These are phyloP conservation scores for Dactylellina haptotyla DNA, from an alignment of 2,329 filamentous ascomycete species.

Conservation along the genomic window DNA sequence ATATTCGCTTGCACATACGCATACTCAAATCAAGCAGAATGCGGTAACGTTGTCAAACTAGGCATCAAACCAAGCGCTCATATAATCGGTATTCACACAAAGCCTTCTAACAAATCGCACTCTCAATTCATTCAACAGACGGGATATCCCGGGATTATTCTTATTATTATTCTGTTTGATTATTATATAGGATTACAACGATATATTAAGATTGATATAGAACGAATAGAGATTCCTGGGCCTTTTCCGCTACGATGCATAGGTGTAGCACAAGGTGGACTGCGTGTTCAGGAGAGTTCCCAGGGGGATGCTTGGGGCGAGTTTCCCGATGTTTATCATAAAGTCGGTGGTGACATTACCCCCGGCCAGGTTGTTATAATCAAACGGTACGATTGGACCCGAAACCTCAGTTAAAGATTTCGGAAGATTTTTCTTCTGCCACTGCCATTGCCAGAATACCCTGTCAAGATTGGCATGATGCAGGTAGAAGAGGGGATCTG, in stretches of 20 bases:
- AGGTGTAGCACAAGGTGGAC: constrained; percentile 22
- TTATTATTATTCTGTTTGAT: too few relatives aligned
- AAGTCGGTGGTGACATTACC: constrained; percentile 52
- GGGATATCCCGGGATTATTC: too few relatives aligned
- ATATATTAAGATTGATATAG: too few relatives aligned
- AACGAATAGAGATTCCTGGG: not conserved
- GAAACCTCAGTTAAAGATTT: constrained; percentile 56
- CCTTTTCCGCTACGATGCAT: constrained; percentile 1
- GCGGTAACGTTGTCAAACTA: too few relatives aligned
- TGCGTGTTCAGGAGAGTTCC: constrained; percentile 22
- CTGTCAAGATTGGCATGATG: constrained; percentile 55
- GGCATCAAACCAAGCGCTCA: too few relatives aligned
- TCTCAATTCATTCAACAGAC: too few relatives aligned
- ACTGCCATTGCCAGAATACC: constrained; percentile 57
- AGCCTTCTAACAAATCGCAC: too few relatives aligned
- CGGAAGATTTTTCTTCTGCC: constrained; percentile 50
- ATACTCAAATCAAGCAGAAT: too few relatives aligned
- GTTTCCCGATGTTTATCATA: constrained; percentile 37
- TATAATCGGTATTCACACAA: too few relatives aligned
- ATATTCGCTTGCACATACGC: too few relatives aligned
- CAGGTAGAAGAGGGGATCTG: constrained; percentile 56
- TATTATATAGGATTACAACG: too few relatives aligned
- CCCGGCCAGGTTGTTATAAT: constrained; percentile 24
- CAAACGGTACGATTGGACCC: constrained; percentile 32
- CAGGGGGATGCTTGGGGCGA: constrained; percentile 16